Percentiles rank a stretch among this genome's conserved stretches.
Evolutionary conservation across 495 filamentous ascomycete genomes (phyloP).

Genomic region (Chaetomium fimeti): DNA sequence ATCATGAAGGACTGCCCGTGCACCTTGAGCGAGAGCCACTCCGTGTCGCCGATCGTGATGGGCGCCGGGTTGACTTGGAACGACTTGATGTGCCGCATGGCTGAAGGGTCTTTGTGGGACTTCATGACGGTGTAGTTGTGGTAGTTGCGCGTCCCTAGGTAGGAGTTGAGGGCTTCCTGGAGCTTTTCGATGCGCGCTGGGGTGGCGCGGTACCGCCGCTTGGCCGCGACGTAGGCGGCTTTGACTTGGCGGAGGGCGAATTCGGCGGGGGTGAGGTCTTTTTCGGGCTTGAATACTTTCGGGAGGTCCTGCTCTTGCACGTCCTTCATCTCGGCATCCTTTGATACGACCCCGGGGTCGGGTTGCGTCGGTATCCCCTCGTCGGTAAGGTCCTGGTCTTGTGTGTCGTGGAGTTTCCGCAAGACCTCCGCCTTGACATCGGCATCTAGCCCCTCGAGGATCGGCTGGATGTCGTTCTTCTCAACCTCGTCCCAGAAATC

Average conservation of each 20-base stretch:
- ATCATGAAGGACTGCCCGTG: conserved; percentile 99
- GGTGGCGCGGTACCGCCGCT: conserved; percentile 77
- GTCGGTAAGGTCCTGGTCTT: conserved; percentile 33
- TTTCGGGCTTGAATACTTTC: conserved; percentile 20
- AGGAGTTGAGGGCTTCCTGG: conserved; percentile 66
- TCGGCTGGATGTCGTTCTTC: conserved; percentile 69
- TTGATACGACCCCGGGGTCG: conserved; percentile 16
- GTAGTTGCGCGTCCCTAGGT: conserved; percentile 81
- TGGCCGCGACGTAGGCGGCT: conserved; percentile 70
- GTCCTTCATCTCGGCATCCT: conserved; percentile 23
- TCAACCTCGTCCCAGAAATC: conserved; percentile 79
- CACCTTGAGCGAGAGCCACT: conserved; percentile 94
- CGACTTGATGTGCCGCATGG: conserved; percentile 83
- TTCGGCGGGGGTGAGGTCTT: conserved; percentile 50
- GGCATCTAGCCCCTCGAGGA: conserved; percentile 55
- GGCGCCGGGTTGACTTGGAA: conserved; percentile 72
- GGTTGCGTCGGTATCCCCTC: conserved; percentile 15
- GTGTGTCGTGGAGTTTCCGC: conserved; percentile 40
- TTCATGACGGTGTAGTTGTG: conserved; percentile 98
- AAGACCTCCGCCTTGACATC: conserved; percentile 45
- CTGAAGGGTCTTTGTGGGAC: conserved; percentile 68
- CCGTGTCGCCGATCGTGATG: conserved; percentile 80
- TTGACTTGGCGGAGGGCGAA: conserved; percentile 72
- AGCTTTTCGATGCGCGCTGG: conserved; percentile 66
- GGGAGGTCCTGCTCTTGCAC: not conserved